Percentiles rank a stretch among this genome's conserved stretches.
Evolutionary conservation across 768 basidiomycete genomes (phyloP).

Genomic region (Tricholoma flavovirens): DNA sequence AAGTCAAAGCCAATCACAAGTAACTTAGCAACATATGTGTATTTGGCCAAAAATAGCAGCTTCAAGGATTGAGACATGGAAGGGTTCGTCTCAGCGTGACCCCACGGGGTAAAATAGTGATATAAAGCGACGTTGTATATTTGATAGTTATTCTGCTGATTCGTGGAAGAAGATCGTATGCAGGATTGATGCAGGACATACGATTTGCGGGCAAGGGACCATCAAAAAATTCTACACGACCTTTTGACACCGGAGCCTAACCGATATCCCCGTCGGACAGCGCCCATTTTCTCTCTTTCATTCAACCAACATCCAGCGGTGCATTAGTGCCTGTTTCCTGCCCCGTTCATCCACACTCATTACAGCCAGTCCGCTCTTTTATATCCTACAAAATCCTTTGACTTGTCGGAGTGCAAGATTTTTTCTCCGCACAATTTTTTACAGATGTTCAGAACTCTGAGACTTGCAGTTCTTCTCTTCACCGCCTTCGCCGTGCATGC

Average conservation of each 20-base stretch:
- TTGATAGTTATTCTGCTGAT: not conserved
- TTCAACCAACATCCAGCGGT: not conserved
- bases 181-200: not conserved
- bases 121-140: not conserved
- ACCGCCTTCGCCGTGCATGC: slow-evolving; percentile 42
- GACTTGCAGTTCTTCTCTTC: slow-evolving; percentile 33
- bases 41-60: too few species aligned
- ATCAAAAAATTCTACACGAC: too few species aligned
- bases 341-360: slow-evolving; percentile 2
- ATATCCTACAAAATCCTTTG: not conserved
- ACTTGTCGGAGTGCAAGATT: not conserved
- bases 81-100: too few species aligned
- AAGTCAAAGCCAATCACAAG: too few species aligned
- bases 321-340: not conserved
- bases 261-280: not conserved
- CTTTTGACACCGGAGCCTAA: too few species aligned
- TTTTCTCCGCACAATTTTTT: slow-evolving; percentile 10
- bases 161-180: not conserved
- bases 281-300: not conserved
- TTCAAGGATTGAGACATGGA: too few species aligned
- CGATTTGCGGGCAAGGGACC: not conserved
- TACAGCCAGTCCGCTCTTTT: slow-evolving; percentile 9
- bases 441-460: slow-evolving; percentile 33
- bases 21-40: not conserved
- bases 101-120: not conserved